phyloP scores from a whole-genome alignment of 2,329 filamentous ascomycete species.

The Aspergillus pseudoviridinutans region DNA sequence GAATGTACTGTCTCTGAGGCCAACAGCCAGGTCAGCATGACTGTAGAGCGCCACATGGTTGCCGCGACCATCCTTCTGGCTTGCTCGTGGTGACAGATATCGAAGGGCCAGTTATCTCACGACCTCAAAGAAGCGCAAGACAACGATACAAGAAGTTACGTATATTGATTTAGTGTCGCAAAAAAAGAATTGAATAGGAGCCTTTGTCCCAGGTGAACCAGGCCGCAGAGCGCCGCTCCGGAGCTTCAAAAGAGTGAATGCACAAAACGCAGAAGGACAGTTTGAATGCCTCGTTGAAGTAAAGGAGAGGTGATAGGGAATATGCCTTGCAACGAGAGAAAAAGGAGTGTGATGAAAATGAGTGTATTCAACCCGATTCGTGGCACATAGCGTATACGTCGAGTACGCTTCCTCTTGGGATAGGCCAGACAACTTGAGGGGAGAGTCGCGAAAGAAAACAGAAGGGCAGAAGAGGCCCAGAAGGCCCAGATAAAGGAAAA shows the following conservation, averaged over 20 bases:
- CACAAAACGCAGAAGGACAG: neutral
- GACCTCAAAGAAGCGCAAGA: neutral
- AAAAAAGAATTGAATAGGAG: neutral
- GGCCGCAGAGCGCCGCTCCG: neutral
- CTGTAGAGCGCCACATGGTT: constrained; percentile 21
- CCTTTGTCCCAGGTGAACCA: neutral
- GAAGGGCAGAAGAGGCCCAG: neutral
- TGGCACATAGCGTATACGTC: neutral
- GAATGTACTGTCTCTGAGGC: constrained; percentile 24
- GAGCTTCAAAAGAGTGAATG: neutral
- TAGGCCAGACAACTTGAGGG: neutral
- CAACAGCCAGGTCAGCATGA: constrained; percentile 35
- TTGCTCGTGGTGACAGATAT: neutral
- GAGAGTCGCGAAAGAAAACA: neutral
- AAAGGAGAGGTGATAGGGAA: neutral
- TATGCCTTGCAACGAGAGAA: neutral
- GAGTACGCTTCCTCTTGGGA: neutral
- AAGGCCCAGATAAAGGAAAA: constrained; percentile 9
- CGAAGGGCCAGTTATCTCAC: neutral
- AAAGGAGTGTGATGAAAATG: neutral
- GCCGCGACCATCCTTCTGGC: constrained; percentile 21
- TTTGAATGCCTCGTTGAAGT: neutral
- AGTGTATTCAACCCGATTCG: neutral
- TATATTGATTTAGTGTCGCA: neutral
- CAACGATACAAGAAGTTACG: neutral